A percentile compares a stretch with the other conserved stretches of the same genome.
Conservation (phyloP, 345 rosid species). For the Citrus medica region DNA sequence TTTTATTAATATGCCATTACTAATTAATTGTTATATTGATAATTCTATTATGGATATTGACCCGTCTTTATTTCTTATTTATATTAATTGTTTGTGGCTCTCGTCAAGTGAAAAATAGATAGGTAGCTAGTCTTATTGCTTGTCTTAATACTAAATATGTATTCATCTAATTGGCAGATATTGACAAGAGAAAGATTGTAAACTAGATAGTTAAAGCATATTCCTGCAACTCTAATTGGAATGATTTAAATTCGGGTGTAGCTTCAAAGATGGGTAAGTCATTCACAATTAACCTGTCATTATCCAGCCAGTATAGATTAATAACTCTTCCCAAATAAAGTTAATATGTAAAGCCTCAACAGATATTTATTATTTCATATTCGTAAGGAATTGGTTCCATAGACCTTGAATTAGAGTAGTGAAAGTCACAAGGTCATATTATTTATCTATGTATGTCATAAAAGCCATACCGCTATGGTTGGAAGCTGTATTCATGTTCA, state of each 20-base stretch:
- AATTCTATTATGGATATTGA: not conserved
- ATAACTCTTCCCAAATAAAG: not conserved
- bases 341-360: not conserved
- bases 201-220: not conserved
- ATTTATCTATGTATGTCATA: not conserved
- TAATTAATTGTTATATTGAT: not conserved
- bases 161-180: constrained; percentile 2
- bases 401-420: not conserved
- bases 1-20: not conserved
- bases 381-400: not conserved
- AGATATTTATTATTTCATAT: not conserved
- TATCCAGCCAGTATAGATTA: not conserved
- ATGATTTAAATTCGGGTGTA: not conserved
- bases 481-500: not conserved
- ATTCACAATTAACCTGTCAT: not conserved
- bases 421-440: not conserved
- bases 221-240: not conserved
- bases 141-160: not conserved
- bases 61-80: not conserved
- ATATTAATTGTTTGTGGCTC: not conserved
- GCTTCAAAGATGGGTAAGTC: constrained; percentile 14
- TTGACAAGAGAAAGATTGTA: constrained; percentile 2
- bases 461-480: not conserved
- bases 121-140: not conserved
- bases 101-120: not conserved